phyloP scores from a whole-genome alignment of 495 filamentous ascomycete genomes.

The Delitschia confertaspora region DNA sequence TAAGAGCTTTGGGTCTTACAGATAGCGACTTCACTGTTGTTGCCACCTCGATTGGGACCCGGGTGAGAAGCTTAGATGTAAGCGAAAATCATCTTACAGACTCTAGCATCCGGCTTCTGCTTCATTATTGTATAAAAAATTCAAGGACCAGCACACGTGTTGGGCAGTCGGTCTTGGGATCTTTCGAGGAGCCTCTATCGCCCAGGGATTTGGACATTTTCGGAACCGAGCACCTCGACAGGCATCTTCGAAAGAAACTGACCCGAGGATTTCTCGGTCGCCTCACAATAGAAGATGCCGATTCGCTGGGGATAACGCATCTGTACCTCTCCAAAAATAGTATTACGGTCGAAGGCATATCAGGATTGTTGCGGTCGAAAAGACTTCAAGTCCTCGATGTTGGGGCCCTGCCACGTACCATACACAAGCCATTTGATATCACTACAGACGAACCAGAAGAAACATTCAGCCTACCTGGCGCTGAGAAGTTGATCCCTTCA shows the following conservation, averaged over 20 bases:
- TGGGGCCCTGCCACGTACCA: conserved; percentile 25
- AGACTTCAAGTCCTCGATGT: conserved; percentile 47
- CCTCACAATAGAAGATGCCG: conserved; percentile 46
- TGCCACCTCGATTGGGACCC: conserved; percentile 43
- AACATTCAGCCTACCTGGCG: conserved; percentile 37
- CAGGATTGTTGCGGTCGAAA: conserved; percentile 44
- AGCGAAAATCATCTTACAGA: conserved; percentile 53
- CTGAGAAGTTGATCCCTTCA: conserved; percentile 47
- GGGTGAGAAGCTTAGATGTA: conserved; percentile 51
- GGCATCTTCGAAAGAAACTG: conserved; percentile 42
- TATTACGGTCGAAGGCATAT: conserved; percentile 44
- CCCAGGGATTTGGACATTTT: conserved; percentile 29
- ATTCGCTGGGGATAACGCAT: conserved; percentile 50
- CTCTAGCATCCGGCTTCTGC: conserved; percentile 42
- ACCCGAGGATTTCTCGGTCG: conserved; percentile 43
- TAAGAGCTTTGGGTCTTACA: conserved; percentile 48
- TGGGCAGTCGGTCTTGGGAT: no score
- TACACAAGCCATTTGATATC: background rate
- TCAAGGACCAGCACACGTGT: no score
- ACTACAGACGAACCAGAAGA: conserved; percentile 12
- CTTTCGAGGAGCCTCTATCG: conserved; percentile 25
- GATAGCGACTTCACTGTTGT: conserved; percentile 48
- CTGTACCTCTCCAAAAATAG: conserved; percentile 43
- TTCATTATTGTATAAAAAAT: conserved; percentile 43
- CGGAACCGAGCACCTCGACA: conserved; percentile 40